Evolutionary conservation across 1,284 basidiomycete species (phyloP), one percentile per base, ranked within the genome.

Genomic region (Trichosporon inkin): DNA sequence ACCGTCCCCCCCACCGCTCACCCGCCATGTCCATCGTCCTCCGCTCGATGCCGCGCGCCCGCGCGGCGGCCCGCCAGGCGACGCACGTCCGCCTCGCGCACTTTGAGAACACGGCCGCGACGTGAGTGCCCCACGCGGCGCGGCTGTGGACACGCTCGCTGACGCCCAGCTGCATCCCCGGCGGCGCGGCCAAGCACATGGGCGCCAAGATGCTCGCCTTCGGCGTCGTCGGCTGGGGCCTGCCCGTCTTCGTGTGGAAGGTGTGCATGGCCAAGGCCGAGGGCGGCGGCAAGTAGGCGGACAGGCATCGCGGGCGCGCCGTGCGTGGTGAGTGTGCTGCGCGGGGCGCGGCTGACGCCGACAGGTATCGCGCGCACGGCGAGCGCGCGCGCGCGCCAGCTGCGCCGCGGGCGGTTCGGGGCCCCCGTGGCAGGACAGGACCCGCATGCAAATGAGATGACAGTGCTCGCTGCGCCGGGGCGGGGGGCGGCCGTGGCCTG

Each of bases 1-100:
- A n/a, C n/a, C n/a, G n/a, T n/a, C n/a, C n/a, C n/a, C n/a, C n/a
- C n/a, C 36, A n/a, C 16, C 36, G 36, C 11, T 38, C 36, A 38
- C 36, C 36, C 24, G 44, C 44, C 44, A 49, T 49, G 44, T 49
- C 44, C 44, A 28, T 49, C 22, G 28, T 49, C 24, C 44, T 49
- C 44, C 44, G 44, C 28, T 22, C 44, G 8, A 24, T 49, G 7
- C 44, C 44, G 22, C 44, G 44, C 44, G 44, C 44, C 44, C 44
- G 44, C 44, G 44, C 28, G 14, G 44, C 44, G 7, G 44, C 44
- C 22, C 44, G 44, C 44, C 44, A 49, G 44, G 44, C 44, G 44
- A 49, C 44, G 22, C 44, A 49, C 16, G 22, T 28, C 44, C 44
- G 44, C 24, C 16, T 16, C 44, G 44, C 44, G 22, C 44, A 49